Evolutionary conservation across 805 yeast species (phyloP).

Genomic region (Zygosaccharomyces kombuchaensis): DNA sequence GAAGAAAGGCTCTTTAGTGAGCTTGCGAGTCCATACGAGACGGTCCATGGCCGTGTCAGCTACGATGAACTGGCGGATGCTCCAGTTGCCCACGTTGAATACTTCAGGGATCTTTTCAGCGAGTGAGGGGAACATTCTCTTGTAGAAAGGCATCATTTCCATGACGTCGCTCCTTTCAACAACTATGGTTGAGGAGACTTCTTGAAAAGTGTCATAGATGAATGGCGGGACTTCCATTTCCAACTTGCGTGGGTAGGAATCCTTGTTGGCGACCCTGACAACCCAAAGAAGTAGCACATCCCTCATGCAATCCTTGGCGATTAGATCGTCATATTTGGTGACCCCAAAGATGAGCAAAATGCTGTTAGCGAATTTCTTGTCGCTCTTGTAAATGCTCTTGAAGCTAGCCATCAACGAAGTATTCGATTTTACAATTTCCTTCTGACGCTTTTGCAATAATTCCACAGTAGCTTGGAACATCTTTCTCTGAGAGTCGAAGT

Average conservation of each 20-base stretch:
- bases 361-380: constrained; percentile 49
- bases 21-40: constrained; percentile 41
- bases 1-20: constrained; percentile 37
- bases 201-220: constrained; percentile 40
- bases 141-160: constrained; percentile 51
- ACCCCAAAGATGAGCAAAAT: constrained; percentile 55
- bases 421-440: constrained; percentile 44
- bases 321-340: constrained; percentile 48
- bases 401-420: constrained; percentile 42
- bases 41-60: constrained; percentile 52
- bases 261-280: constrained; percentile 51
- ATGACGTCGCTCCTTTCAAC: constrained; percentile 51
- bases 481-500: constrained; percentile 46
- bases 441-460: constrained; percentile 23
- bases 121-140: constrained; percentile 48
- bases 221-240: constrained; percentile 44
- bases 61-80: constrained; percentile 38
- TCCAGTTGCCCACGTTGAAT: constrained; percentile 46
- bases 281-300: constrained; percentile 61
- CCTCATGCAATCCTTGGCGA: constrained; percentile 46
- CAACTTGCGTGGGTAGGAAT: constrained; percentile 32
- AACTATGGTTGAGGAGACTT: constrained; percentile 36
- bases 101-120: constrained; percentile 52
- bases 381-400: constrained; percentile 54
- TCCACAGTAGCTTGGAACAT: constrained; percentile 46